Evolutionary conservation across 805 yeast species (phyloP).

Genomic region (Kurtzmaniella cleridarum): DNA sequence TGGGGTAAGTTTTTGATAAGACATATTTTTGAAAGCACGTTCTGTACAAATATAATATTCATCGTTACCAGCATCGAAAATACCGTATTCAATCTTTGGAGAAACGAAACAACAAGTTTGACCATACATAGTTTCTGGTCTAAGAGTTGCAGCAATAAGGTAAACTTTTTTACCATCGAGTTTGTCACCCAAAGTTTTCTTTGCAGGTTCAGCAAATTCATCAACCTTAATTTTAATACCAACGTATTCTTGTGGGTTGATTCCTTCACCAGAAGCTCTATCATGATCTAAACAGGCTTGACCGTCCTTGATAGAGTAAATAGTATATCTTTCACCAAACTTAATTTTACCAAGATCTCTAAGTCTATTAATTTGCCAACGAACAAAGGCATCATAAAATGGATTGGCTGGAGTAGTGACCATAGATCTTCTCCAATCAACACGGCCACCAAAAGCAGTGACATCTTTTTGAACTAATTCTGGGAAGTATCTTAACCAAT

Average conservation of each 20-base stretch:
- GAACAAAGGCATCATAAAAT: conserved; percentile 54
- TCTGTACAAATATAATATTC: conserved; percentile 82
- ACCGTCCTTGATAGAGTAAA: conserved; percentile 95
- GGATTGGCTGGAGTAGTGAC: conserved; percentile 94
- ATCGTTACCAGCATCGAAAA: conserved; percentile 76
- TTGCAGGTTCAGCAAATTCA: conserved; percentile 54
- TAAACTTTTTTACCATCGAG: conserved; percentile 62
- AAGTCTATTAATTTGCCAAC: conserved; percentile 93
- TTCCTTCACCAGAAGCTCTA: conserved; percentile 95
- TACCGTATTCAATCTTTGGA: conserved; percentile 88
- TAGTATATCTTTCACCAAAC: conserved; percentile 97
- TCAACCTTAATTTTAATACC: conserved; percentile 80
- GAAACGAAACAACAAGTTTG: conserved; percentile 98
- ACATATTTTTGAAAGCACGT: conserved; percentile 97
- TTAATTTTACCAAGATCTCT: conserved; percentile 85
- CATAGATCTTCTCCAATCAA: conserved; percentile 97
- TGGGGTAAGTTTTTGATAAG: conserved; percentile 89
- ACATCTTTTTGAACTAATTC: conserved; percentile 82
- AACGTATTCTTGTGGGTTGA: conserved; percentile 92
- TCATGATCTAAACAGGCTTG: conserved; percentile 99
- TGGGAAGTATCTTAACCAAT: conserved; percentile 92
- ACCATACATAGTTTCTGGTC: conserved; percentile 99
- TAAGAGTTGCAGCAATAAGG: conserved; percentile 92
- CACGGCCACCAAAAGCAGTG: conserved; percentile 78
- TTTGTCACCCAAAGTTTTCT: conserved; percentile 45